Evolutionary conservation across 2,329 filamentous ascomycete species (phyloP), one percentile per base, ranked within the genome.

Genomic region (Pseudocercospora vitis): DNA sequence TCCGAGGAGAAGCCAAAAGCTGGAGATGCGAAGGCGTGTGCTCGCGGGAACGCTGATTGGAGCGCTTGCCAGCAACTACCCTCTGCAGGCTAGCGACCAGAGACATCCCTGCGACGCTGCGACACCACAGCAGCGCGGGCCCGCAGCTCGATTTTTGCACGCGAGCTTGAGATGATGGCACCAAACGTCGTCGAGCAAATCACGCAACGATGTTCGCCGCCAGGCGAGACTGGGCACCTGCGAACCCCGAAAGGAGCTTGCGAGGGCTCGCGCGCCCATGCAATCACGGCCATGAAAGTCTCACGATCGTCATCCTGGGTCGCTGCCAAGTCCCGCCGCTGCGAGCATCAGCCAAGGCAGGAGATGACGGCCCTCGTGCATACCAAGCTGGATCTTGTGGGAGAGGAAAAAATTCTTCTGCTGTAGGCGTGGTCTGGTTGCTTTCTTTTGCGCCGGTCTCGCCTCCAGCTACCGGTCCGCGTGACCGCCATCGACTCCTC

Each of bases 401-500:
- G n/a, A 19, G 14, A 28, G 39, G 14, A 16, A 40, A 33, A 52
- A 46, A 46, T 35, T 52, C 46, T 40, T 45, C 40, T 45, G 21
- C 49, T 46, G 16, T 16, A 12, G 4, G n/a, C 11, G 24, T 50
- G 39, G n/a, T n/a, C n/a, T n/a, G n/a, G 23, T 50, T 50, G 40
- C 52, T 50, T 42, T 50, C 52, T 46, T 51, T 24, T 35, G 48
- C 49, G 39, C 48, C 53, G 48, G 40, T 35, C 39, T 48, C 48
- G 48, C 47, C 24, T 26, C 26, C 35, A 40, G 31, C 52, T 23
- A 42, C 39, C 47, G 46, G 52, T 49, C 50, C 50, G 44, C 50
- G 45, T 50, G 50, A 49, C 54, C 56, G 55, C 55, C 48, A 53
- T 56, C 47, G 50, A 50, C 60, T 53, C 53, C 55, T 51, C 56